Evolutionary conservation across 2,329 filamentous ascomycete genomes (phyloP).

Genomic region (Nannizzia gypsea): DNA sequence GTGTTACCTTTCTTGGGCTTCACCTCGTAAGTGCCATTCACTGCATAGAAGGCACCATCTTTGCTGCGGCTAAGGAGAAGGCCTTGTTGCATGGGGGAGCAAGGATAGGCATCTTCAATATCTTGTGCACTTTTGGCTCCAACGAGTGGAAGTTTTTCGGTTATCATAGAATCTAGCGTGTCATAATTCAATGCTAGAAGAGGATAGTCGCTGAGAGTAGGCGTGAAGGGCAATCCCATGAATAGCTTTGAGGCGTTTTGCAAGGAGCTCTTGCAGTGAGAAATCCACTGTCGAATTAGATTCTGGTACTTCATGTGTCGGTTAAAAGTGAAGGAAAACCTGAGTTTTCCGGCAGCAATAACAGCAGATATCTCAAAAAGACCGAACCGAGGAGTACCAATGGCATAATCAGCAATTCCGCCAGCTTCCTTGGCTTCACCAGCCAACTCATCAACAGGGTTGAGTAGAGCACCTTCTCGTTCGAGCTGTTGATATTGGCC

Average conservation of each 20-base stretch:
- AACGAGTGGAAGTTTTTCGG: constrained; percentile 27
- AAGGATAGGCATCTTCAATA: constrained; percentile 35
- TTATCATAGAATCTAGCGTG: constrained; percentile 28
- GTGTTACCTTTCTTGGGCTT: constrained; percentile 10
- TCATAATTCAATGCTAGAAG: constrained; percentile 36
- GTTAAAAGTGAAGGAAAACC: constrained; percentile 41
- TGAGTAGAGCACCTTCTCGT: constrained; percentile 32
- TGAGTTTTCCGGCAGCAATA: constrained; percentile 35
- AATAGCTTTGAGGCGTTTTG: constrained; percentile 21
- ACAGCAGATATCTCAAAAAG: constrained; percentile 43
- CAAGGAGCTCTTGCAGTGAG: constrained; percentile 28
- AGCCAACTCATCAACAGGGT: constrained; percentile 31
- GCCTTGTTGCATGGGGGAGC: constrained; percentile 29
- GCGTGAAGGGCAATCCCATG: constrained; percentile 16
- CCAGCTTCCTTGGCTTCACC: constrained; percentile 28
- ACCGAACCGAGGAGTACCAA: constrained; percentile 34
- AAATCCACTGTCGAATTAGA: constrained; percentile 34
- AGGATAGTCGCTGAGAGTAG: constrained; percentile 35
- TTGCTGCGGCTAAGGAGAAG: constrained; percentile 25
- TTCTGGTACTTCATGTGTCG: constrained; percentile 35
- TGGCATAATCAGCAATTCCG: constrained; percentile 34
- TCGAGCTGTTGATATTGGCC: constrained; percentile 35
- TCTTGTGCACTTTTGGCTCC: constrained; percentile 22
- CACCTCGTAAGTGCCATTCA: constrained; percentile 29
- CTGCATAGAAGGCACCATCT: constrained; percentile 27